Evolutionary conservation across 768 basidiomycete species (phyloP), one percentile per base, ranked within the genome.

Genomic region (Albatrellus ellisii): DNA sequence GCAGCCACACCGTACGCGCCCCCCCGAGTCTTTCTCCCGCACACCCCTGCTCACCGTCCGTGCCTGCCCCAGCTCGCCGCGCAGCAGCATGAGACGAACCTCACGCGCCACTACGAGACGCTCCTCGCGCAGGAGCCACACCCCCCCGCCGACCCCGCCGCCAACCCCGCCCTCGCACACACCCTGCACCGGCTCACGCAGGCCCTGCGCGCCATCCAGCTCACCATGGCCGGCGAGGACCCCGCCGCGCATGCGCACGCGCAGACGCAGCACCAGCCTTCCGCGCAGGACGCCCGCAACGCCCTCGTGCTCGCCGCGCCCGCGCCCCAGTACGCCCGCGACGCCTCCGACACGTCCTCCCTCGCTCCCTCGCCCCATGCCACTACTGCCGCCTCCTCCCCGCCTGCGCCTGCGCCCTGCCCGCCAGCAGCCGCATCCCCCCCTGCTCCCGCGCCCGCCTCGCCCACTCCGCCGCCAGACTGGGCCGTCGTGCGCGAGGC

Each of bases 21-120:
- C 42, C 45, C 25, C n/a, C 26, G 46, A 42, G 40, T 38, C 36
- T 26, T 45, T 38, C 46, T 41, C 22, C 26, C n/a, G 10, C 34
- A 36, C 39, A 4, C 5, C 11, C 8, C n/a, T 22, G 24, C 35
- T 26, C 11, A 21, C 43, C 37, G 24, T 35, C 36, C 38, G 14
- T 32, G 14, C 29, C 4, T 17, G 12, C 20, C 18, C 28, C 56
- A 97, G 91, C 63, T 83, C 47, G 87, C 91, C n/a, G 84, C 90
- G 0, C 86, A 91, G 54, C 81, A 83, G 47, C 89, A 97, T 54
- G 88, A 95, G 53, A 67, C 82, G 8, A 84, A 82, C 0, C 64
- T 97, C 11, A 83, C 83, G 39, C 77, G 81, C 38, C 91, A 98
- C 56, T 98, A 98, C 59, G 91, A 97, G 56, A 63, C 69, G 9